A percentile compares a stretch with the other conserved stretches of the same genome.
phyloP scores from a whole-genome alignment of 208 protist species.

The Naegleria fowleri region DNA sequence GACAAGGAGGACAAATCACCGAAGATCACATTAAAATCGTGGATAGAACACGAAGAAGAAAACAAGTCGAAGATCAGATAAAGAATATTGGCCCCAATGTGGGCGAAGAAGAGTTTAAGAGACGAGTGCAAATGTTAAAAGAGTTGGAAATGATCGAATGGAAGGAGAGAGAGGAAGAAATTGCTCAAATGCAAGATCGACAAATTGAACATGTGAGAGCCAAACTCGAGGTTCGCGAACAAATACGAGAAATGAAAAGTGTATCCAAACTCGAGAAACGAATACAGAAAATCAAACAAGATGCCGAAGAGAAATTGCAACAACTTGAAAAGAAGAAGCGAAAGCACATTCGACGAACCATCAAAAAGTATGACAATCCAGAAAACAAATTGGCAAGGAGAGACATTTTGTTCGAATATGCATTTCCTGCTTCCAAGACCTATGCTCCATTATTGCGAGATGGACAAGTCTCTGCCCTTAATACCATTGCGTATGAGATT shows the following conservation, averaged over 20 bases:
- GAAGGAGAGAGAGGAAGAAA: conserved; percentile 5
- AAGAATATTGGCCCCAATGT: not conserved
- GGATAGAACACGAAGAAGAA: not conserved
- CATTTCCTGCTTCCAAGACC: conserved; percentile 3
- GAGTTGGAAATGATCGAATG: not conserved
- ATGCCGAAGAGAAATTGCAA: not conserved
- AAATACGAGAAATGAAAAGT: not conserved
- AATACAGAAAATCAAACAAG: not conserved
- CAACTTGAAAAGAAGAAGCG: not conserved
- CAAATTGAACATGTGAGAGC: not conserved
- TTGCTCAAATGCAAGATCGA: not conserved
- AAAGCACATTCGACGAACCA: not conserved
- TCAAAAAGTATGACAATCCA: conserved; percentile 19
- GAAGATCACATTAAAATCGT: conserved; percentile 5
- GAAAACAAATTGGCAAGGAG: not conserved
- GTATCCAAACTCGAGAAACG: not conserved
- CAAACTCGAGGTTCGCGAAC: not conserved
- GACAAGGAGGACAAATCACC: not conserved
- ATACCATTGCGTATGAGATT: conserved; percentile 7
- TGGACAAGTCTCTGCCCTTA: not conserved
- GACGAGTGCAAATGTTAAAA: not conserved
- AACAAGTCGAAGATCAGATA: not conserved
- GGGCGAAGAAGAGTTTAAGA: not conserved
- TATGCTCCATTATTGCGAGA: not conserved
- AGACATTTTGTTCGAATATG: conserved; percentile 4